Conservation (phyloP, 306 rosid species). For the Quercus ilex region DNA sequence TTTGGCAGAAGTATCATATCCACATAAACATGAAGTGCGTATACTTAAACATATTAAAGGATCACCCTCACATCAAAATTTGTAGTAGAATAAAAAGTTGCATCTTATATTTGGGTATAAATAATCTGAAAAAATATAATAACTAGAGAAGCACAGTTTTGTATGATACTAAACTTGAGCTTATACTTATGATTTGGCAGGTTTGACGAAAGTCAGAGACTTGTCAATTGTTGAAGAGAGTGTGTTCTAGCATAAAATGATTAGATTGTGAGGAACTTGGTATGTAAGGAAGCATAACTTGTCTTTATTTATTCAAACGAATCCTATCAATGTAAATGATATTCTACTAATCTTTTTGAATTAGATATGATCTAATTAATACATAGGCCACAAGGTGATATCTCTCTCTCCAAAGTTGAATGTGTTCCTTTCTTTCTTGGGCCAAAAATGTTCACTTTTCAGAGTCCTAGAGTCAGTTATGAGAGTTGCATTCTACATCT, state of each 20-base stretch:
- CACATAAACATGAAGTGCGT: background rate
- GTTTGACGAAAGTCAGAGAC: conserved; percentile 29
- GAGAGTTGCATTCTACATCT: background rate
- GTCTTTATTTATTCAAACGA: background rate
- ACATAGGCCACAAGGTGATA: background rate
- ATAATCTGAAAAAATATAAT: conserved; percentile 12
- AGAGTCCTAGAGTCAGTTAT: background rate
- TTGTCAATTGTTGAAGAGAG: conserved; percentile 32
- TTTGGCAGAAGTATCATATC: background rate
- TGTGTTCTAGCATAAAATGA: conserved; percentile 26
- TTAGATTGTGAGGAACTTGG: conserved; percentile 4
- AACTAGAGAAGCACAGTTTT: background rate
- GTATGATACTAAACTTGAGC: conserved; percentile 6
- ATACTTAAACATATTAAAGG: background rate
- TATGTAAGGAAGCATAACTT: conserved; percentile 4
- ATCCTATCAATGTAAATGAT: background rate
- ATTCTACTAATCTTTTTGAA: background rate
- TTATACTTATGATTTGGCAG: conserved; percentile 25
- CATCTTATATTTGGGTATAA: conserved; percentile 1
- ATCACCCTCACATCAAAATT: background rate
- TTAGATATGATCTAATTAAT: background rate
- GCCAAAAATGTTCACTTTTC: background rate
- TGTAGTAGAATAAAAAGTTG: background rate
- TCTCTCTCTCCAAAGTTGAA: background rate
- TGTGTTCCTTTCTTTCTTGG: background rate